Base-by-base conservation (phyloP, 495 filamentous ascomycete genomes). In the Penicillium goetzii region DNA sequence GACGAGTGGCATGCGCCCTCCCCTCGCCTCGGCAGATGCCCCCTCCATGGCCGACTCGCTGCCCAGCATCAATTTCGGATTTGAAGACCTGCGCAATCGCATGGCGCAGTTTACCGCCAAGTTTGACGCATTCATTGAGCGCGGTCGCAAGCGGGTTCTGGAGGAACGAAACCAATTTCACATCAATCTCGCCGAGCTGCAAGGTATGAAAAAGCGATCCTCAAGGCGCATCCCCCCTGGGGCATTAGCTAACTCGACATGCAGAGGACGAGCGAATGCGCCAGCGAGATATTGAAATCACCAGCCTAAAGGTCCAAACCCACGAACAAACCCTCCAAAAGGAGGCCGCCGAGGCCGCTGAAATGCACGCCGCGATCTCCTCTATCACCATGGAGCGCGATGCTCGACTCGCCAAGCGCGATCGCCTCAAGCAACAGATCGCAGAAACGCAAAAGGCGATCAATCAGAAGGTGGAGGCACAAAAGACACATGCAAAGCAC, bases 91-190 rank as follows among this genome's bases (percentile, higher is more conserved):
- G 62, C 93, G 93, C 76, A 92, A 92, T 65, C 89, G 92, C 77
- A 98, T 99, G 94, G 87, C 90, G 30, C 89, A 90, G 56, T 99
- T 99, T 75, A 98, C 92, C 0, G 86, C 86, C 11, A 90, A 85
- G 60, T 99, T 99, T 67, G 95, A 98, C 71, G 88, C 88, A 8
- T 97, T 97, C 71, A 97, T 99, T 67, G 93, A 96, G 64, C 86
- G 89, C 59, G 92, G 93, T 4, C 86, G 93, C 19, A 95, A 93
- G 77, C 87, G 89, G 53, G 90, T 98, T 8, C 76, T 97, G 15
- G 92, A 97, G 61, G 94, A 99, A 74, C 84, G 92, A 66, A 98
- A 97, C 74, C 88, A 96, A 62, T 98, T 97, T 77, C 88, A 89
- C 56, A 91, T 92, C 80, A 96, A 90, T 67, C 79, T 97, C 50